Conservation (phyloP, 2,329 filamentous ascomycete genomes). For the Fusarium pilosicola region DNA sequence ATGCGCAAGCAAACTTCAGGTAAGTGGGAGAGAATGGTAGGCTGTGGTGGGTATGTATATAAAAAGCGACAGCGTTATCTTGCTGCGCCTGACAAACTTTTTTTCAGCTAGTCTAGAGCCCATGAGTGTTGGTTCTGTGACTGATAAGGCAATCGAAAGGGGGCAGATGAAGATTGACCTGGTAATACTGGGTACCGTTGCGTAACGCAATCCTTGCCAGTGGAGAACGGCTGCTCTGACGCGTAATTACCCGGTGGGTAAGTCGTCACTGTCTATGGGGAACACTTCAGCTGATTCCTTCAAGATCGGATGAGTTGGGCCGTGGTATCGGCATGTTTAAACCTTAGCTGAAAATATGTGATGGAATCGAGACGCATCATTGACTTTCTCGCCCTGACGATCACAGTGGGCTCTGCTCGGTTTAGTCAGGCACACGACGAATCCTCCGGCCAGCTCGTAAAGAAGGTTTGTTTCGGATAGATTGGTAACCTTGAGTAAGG, state of each 20-base stretch:
- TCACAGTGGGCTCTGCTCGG: not conserved
- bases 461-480: conserved; percentile 1
- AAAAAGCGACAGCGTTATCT: conserved; percentile 10
- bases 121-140: not conserved
- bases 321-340: not conserved
- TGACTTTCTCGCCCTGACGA: conserved; percentile 10
- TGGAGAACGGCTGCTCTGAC: conserved; percentile 16
- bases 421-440: conserved; percentile 12
- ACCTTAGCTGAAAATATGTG: not conserved
- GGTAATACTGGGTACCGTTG: conserved; percentile 18
- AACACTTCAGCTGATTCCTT: not conserved
- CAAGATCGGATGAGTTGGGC: not conserved
- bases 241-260: conserved; percentile 12
- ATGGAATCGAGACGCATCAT: not conserved
- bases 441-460: conserved; percentile 13
- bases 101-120: conserved; percentile 6
- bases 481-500: not conserved
- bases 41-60: conserved; percentile 15
- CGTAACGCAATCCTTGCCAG: conserved; percentile 14
- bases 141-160: conserved; percentile 19
- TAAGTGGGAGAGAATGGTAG: conserved; percentile 15
- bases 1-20: conserved; percentile 15
- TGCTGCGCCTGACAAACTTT: conserved; percentile 7
- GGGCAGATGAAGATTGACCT: conserved; percentile 24
- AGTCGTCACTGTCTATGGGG: conserved; percentile 8